phyloP scores from a whole-genome alignment of 495 filamentous ascomycete genomes.

The Astrothelium subdiscretum region DNA sequence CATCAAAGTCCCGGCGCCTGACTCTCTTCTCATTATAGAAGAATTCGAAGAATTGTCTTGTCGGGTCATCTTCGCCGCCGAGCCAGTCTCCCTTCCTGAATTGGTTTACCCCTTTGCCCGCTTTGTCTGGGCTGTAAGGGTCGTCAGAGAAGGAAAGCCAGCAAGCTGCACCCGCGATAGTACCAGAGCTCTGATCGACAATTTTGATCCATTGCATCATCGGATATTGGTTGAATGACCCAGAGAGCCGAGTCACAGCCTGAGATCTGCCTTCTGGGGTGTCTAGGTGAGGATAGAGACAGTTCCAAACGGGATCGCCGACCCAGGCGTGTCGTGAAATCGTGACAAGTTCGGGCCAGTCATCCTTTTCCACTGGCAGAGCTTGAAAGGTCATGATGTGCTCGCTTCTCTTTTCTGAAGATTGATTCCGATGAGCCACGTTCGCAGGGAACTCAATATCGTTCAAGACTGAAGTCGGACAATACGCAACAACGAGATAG shows the following conservation, averaged over 20 bases:
- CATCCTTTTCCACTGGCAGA: neutral
- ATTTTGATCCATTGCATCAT: neutral
- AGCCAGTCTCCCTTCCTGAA: neutral
- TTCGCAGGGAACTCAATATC: no score
- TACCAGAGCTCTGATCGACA: neutral
- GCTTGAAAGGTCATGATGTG: neutral
- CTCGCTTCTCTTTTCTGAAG: no score
- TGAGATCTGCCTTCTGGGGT: neutral
- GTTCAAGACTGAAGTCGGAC: no score
- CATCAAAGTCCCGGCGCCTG: neutral
- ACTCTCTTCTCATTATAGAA: neutral
- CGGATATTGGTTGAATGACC: neutral
- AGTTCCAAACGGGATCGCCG: neutral
- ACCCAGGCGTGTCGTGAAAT: neutral
- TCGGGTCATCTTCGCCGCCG: neutral
- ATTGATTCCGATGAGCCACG: no score
- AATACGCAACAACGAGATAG: no score
- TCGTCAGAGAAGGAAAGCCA: neutral
- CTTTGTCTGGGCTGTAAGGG: neutral
- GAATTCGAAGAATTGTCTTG: neutral
- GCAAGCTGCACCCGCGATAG: neutral
- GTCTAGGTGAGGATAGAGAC: neutral
- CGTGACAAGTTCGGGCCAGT: neutral
- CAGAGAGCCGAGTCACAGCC: neutral
- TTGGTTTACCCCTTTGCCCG: neutral